Base-by-base conservation (phyloP, 345 rosid species). In the Excoecaria cochinchinensis region DNA sequence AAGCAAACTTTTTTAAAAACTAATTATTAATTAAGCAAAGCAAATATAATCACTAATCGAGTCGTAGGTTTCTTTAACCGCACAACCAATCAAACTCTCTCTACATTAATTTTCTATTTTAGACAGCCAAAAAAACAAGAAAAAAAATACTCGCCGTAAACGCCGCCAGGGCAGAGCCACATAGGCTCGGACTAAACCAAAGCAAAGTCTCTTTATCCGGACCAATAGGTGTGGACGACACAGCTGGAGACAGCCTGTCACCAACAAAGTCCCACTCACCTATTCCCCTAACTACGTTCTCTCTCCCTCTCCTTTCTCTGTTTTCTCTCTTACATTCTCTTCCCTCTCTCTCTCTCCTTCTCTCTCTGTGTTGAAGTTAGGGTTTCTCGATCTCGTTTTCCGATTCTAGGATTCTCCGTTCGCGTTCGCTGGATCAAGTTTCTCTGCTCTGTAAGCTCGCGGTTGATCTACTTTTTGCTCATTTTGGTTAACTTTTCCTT, bases 241-340 rank as follows among this genome's bases (percentile, higher is more conserved):
- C 91, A 95, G 99, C 97, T 95, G 99, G 98, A 89, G 82, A 91
- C 98, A 95, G 98, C 81, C 98, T 95, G 99, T 91, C 98, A 88
- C 91, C 97, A 93, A 93, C 98, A 87, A 88, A 89, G 94, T 85
- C 87, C 90, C 93, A 88, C 90, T 88, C 84, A 84, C 87, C 86
- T 82, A 82, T 83, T 85, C 85, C 84, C 78, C 86, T 60, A 85
- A 76, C 83, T 79, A 73, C 82, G 78, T 10, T 69, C 76, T 73
- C 71, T 77, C 68, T 75, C 67, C 25, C 65, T 40, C 53, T 14
- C 72, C 24, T 50, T 22, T 48, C 60, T 25, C 66, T 24, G 9
- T 25, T 12, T 21, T 42, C 70, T 50, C 40, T 69, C 74, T 61
- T 72, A 24, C 69, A 31, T 56, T 70, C 67, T 56, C 60, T 73